phyloP scores from a whole-genome alignment of 176 grass and related monocot genomes.

The Pontederia paniculata region DNA sequence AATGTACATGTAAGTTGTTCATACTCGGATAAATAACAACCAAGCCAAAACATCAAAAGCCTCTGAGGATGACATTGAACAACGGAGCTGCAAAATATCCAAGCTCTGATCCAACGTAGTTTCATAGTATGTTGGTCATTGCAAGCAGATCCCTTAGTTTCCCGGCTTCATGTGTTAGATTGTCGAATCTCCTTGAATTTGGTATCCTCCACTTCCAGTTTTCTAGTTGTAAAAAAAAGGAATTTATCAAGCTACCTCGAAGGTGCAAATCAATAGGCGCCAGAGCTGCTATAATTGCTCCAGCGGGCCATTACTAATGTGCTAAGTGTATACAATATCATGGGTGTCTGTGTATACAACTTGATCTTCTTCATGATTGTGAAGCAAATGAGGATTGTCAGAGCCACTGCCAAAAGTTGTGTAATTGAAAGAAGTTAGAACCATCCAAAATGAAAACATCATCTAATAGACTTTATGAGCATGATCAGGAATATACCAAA shows the following conservation, averaged over 20 bases:
- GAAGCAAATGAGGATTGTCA: conserved; percentile 74
- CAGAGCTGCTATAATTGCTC: too few species aligned
- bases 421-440: conserved; percentile 5
- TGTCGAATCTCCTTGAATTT: conserved; percentile 39
- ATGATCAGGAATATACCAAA: conserved; percentile 39
- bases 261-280: too few species aligned
- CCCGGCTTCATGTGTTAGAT: conserved; percentile 47
- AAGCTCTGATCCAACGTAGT: not conserved
- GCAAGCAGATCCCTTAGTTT: conserved; percentile 49
- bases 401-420: conserved; percentile 70
- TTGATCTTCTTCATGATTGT: conserved; percentile 95
- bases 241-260: too few species aligned
- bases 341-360: conserved; percentile 96
- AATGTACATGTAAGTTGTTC: too few species aligned
- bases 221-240: conserved; percentile 45
- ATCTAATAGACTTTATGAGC: not conserved
- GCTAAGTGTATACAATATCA: too few species aligned
- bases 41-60: too few species aligned
- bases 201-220: conserved; percentile 94
- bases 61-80: too few species aligned
- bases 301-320: too few species aligned
- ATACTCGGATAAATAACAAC: too few species aligned
- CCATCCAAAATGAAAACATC: not conserved
- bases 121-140: conserved; percentile 53
- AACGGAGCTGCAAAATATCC: not conserved